Evolutionary conservation across 352 stramenopile genomes (phyloP).

Genomic region (Globisporangium iwayamae): DNA sequence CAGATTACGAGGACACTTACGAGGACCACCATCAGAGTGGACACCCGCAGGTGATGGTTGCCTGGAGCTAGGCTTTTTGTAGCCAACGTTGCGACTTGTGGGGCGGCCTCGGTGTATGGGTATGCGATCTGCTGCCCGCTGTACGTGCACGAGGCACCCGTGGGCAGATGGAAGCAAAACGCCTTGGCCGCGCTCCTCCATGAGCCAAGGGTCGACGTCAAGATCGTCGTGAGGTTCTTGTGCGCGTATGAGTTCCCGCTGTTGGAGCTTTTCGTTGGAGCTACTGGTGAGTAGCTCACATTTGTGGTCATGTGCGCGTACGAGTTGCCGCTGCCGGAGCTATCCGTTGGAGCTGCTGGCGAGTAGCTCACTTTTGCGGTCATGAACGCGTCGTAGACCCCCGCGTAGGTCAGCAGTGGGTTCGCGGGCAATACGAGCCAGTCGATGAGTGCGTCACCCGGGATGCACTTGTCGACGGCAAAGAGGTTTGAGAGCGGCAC

Average conservation of each 20-base stretch:
- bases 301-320: not conserved
- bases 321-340: not conserved
- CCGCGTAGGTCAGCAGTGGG: constrained; percentile 24
- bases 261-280: not conserved
- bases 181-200: constrained; percentile 5
- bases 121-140: constrained; percentile 21
- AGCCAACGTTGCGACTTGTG: not conserved
- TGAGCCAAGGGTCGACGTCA: not conserved
- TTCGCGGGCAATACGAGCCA: constrained; percentile 21
- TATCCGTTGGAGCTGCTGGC: not conserved
- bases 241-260: not conserved
- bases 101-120: constrained; percentile 13
- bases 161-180: constrained; percentile 29
- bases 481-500: constrained; percentile 39
- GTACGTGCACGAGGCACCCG: constrained; percentile 26
- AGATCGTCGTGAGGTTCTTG: constrained; percentile 2
- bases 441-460: constrained; percentile 19
- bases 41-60: not conserved
- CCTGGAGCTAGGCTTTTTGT: not conserved
- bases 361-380: not conserved
- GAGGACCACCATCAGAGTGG: not conserved
- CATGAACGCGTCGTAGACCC: constrained; percentile 10
- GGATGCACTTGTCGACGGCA: constrained; percentile 32
- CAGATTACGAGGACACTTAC: not conserved
- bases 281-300: not conserved